Conservation (phyloP, 2,329 filamentous ascomycete genomes). For the Leptographium lundbergii region DNA sequence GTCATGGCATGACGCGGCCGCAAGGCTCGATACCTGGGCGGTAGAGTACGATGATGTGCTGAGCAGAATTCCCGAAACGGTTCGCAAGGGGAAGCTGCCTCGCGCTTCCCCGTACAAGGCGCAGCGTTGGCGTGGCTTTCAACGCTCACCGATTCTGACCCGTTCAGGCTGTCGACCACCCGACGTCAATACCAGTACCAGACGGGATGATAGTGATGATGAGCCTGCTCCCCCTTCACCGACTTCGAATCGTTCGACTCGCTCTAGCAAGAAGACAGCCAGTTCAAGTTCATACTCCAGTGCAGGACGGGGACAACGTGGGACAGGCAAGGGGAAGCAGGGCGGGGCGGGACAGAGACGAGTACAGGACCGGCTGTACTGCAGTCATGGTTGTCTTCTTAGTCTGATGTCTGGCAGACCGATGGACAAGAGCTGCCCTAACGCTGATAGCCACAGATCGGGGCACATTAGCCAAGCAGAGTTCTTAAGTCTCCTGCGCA, state of each 20-base stretch:
- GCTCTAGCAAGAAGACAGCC: no score
- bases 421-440: not conserved
- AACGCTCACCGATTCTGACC: no score
- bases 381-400: not conserved
- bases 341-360: not conserved
- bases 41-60: not conserved
- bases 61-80: not conserved
- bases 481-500: constrained; percentile 10
- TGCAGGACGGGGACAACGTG: no score
- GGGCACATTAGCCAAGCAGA: not conserved
- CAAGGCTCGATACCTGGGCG: not conserved
- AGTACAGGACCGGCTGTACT: not conserved
- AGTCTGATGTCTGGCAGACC: not conserved
- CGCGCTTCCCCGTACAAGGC: not conserved
- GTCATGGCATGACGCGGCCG: not conserved
- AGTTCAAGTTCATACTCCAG: no score
- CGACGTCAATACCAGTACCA: no score
- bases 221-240: not conserved
- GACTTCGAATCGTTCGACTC: no score
- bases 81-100: not conserved
- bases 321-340: no score
- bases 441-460: not conserved
- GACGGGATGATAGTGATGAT: no score
- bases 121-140: not conserved
- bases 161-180: no score